phyloP scores from a whole-genome alignment of 768 basidiomycete genomes.

The Tricholoma bakamatsutake region DNA sequence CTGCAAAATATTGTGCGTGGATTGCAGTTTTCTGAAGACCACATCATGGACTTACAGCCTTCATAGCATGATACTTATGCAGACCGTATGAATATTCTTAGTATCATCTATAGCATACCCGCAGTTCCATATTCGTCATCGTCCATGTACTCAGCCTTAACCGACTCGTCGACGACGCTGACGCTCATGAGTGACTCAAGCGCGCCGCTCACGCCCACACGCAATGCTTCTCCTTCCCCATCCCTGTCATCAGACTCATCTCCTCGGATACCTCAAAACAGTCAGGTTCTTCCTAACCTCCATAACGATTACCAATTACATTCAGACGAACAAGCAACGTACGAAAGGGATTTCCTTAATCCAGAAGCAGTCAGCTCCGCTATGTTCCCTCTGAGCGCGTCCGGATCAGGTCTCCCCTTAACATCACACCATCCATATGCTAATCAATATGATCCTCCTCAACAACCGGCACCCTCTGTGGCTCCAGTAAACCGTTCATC shows the following conservation, averaged over 20 bases:
- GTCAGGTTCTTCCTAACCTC: constrained; percentile 32
- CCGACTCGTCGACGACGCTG: constrained; percentile 11
- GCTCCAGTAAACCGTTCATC: constrained; percentile 27
- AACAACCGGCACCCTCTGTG: constrained; percentile 20
- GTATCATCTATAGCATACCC: constrained; percentile 83
- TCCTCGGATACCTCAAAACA: constrained; percentile 32
- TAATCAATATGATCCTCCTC: constrained; percentile 30
- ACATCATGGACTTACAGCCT: constrained; percentile 7
- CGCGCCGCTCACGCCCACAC: neutral
- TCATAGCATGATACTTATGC: constrained; percentile 89
- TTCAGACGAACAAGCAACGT: constrained; percentile 10
- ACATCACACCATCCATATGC: constrained; percentile 49
- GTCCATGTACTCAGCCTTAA: constrained; percentile 35
- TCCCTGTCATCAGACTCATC: constrained; percentile 48
- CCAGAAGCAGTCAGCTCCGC: constrained; percentile 42
- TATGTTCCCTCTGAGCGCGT: constrained; percentile 36
- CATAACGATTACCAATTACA: constrained; percentile 21
- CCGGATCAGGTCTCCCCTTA: constrained; percentile 26
- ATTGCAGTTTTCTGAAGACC: constrained; percentile 1
- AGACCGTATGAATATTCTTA: constrained; percentile 90
- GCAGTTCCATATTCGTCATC: constrained; percentile 62
- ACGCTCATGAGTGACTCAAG: constrained; percentile 24
- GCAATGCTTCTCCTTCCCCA: constrained; percentile 21
- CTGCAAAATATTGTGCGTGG: constrained; percentile 79
- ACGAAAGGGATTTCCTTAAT: constrained; percentile 27